Percentiles rank a stretch among this genome's conserved stretches.
Evolutionary conservation across 2,329 filamentous ascomycete genomes (phyloP).

Genomic region (Colletotrichum gloeosporioides): DNA sequence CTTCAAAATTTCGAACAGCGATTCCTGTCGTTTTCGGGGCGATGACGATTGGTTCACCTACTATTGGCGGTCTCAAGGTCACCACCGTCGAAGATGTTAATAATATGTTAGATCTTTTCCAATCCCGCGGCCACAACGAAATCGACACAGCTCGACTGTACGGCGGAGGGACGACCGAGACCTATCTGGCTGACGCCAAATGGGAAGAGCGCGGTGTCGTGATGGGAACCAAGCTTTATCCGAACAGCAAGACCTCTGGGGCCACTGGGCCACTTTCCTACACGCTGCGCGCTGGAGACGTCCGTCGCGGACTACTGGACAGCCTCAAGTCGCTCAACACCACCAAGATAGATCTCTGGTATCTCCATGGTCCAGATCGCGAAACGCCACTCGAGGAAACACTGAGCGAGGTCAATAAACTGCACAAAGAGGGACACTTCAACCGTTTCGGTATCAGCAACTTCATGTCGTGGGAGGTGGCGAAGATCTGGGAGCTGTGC

Average conservation of each 20-base stretch:
- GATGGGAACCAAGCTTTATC: conserved; percentile 49
- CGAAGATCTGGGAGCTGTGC: conserved; percentile 57
- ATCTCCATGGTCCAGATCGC: conserved; percentile 63
- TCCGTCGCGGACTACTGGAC: conserved; percentile 5
- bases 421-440: neutral
- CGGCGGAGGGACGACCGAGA: conserved; percentile 67
- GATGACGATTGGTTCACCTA: neutral
- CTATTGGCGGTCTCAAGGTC: neutral
- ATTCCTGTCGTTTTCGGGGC: neutral
- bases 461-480: neutral
- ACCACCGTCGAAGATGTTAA: neutral
- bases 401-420: neutral
- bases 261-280: neutral
- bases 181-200: conserved; percentile 44
- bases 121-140: conserved; percentile 50
- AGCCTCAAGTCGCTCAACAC: conserved; percentile 43
- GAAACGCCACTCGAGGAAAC: conserved; percentile 61
- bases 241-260: conserved; percentile 2
- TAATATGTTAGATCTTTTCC: neutral
- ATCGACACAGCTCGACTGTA: conserved; percentile 74
- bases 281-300: neutral
- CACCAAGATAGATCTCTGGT: conserved; percentile 50
- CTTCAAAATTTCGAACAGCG: neutral
- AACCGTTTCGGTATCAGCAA: neutral
- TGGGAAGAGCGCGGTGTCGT: conserved; percentile 42